A percentile compares a stretch with the other conserved stretches of the same genome.
These are phyloP conservation scores for Sugiyamaella xylanicola DNA, from an alignment of 1,139 yeast genomes.

Conservation along the genomic window DNA sequence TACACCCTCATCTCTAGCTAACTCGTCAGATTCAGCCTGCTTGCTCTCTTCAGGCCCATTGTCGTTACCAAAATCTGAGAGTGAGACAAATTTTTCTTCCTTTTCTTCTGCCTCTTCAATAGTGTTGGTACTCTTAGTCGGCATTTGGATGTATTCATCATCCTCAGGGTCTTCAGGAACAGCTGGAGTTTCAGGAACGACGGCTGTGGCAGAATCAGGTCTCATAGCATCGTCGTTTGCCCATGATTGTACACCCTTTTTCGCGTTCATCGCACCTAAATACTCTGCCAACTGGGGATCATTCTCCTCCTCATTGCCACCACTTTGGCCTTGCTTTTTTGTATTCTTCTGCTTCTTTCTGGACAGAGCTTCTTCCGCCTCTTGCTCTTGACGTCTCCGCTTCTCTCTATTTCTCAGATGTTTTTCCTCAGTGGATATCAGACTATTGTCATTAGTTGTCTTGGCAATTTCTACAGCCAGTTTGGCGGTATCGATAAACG, in stretches of 20 bases:
- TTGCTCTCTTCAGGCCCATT: slow-evolving; percentile 18
- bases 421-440: slow-evolving; percentile 64
- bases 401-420: slow-evolving; percentile 53
- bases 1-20: slow-evolving; percentile 56
- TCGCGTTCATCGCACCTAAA: slow-evolving; percentile 79
- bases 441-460: slow-evolving; percentile 80
- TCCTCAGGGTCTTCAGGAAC: slow-evolving; percentile 33
- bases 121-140: slow-evolving; percentile 27
- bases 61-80: slow-evolving; percentile 23
- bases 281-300: slow-evolving; percentile 77
- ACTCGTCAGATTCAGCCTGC: slow-evolving; percentile 32
- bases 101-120: slow-evolving; percentile 34
- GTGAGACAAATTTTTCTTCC: slow-evolving; percentile 27
- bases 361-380: slow-evolving; percentile 36
- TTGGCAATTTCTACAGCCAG: slow-evolving; percentile 82
- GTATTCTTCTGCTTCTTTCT: slow-evolving; percentile 53
- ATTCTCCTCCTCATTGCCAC: slow-evolving; percentile 35
- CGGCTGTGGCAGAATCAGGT: background rate
- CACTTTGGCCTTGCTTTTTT: background rate
- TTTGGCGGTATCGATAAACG: slow-evolving; percentile 81
- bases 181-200: slow-evolving; percentile 13
- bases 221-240: slow-evolving; percentile 67
- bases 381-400: slow-evolving; percentile 46
- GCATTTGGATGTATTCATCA: slow-evolving; percentile 35
- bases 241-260: slow-evolving; percentile 67